Percentiles rank a stretch among this genome's conserved stretches.
These are phyloP conservation scores for Gnomoniopsis smithogilvyi DNA, from an alignment of 2,329 filamentous ascomycete genomes.

Conservation along the genomic window DNA sequence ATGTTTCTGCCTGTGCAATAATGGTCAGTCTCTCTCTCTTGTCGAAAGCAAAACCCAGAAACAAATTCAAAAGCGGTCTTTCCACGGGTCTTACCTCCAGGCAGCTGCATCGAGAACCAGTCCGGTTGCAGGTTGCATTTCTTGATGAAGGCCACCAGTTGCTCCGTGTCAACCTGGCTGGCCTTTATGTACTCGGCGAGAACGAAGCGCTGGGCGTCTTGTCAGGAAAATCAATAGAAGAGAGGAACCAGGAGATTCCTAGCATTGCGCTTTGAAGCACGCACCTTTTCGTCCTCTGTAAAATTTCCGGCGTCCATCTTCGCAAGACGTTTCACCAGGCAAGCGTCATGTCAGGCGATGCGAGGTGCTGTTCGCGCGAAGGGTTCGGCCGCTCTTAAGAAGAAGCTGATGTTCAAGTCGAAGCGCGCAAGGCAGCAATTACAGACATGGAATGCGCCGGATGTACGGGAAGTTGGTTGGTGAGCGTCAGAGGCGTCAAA, in stretches of 20 bases:
- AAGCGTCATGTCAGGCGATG: slow-evolving; percentile 16
- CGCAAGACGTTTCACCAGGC: slow-evolving; percentile 16
- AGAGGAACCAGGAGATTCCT: slow-evolving; percentile 5
- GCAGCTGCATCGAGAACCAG: slow-evolving; percentile 34
- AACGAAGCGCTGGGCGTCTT: slow-evolving; percentile 48
- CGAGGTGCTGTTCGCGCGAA: neutral
- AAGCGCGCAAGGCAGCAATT: slow-evolving; percentile 10
- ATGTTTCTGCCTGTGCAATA: slow-evolving; percentile 30
- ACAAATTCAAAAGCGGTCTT: too few relatives aligned
- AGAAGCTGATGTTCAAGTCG: slow-evolving; percentile 2
- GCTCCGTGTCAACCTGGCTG: slow-evolving; percentile 45
- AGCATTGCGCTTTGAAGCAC: slow-evolving; percentile 18
- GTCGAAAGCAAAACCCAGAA: too few relatives aligned
- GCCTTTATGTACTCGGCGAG: slow-evolving; percentile 57
- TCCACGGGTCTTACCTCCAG: slow-evolving; percentile 29
- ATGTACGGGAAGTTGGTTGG: slow-evolving; percentile 4
- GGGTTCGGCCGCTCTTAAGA: neutral
- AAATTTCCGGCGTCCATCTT: slow-evolving; percentile 40
- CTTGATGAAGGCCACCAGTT: slow-evolving; percentile 46
- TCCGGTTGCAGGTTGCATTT: slow-evolving; percentile 27
- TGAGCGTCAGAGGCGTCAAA: slow-evolving; percentile 8
- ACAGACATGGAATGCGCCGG: slow-evolving; percentile 7
- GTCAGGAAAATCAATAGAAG: neutral
- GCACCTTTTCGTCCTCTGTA: slow-evolving; percentile 51
- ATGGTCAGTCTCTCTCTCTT: slow-evolving; percentile 10